A percentile compares a stretch with the other conserved stretches of the same genome.
phyloP scores from a whole-genome alignment of 2,329 filamentous ascomycete species.

The Magnaporthales sp. region DNA sequence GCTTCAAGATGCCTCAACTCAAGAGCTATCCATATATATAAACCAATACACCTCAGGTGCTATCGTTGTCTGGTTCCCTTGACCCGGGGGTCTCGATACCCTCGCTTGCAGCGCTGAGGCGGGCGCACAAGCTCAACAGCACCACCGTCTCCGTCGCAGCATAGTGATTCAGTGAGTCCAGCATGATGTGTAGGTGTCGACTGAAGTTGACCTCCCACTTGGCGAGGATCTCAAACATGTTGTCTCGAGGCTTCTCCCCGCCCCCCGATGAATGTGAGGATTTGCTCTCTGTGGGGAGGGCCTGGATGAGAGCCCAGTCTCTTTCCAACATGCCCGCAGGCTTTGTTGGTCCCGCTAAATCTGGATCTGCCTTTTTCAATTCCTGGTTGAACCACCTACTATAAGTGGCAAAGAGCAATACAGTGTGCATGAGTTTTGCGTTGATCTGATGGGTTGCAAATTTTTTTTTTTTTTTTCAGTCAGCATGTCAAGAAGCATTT shows the following conservation, averaged over 20 bases:
- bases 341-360: constrained; percentile 52
- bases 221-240: constrained; percentile 72
- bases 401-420: constrained; percentile 87
- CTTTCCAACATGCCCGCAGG: constrained; percentile 51
- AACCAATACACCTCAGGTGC: not conserved
- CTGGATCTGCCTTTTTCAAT: constrained; percentile 74
- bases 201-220: constrained; percentile 94
- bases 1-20: not conserved
- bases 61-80: constrained; percentile 45
- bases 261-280: constrained; percentile 22
- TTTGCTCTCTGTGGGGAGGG: constrained; percentile 32
- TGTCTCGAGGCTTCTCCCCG: constrained; percentile 25
- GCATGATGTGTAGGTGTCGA: constrained; percentile 81
- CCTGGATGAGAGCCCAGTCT: constrained; percentile 51
- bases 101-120: constrained; percentile 73
- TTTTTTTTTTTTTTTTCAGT: not conserved
- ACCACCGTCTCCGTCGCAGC: constrained; percentile 96
- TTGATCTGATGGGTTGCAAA: constrained; percentile 58
- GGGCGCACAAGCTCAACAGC: constrained; percentile 75
- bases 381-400: constrained; percentile 80
- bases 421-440: constrained; percentile 93
- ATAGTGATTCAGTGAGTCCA: constrained; percentile 94
- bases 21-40: not conserved
- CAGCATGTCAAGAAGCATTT: too few relatives aligned
- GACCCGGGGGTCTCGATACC: constrained; percentile 57